These are phyloP conservation scores for Herpetospermum pedunculosum DNA, from an alignment of 306 rosid genomes.

Conservation along the genomic window DNA sequence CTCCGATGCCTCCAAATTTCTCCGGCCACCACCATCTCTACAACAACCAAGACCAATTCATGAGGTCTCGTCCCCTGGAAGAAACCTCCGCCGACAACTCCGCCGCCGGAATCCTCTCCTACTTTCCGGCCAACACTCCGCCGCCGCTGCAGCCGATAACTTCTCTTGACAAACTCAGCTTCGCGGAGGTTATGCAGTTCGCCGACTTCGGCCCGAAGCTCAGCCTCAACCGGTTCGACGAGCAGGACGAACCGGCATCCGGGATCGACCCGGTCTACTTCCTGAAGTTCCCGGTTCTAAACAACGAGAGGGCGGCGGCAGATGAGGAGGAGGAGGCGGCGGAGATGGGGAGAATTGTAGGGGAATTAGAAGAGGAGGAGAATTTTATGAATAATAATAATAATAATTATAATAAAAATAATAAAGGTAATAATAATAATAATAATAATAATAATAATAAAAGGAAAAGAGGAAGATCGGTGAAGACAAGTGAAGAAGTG, in stretches of 20 bases:
- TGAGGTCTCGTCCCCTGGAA: slow-evolving; percentile 35
- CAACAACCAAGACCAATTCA: slow-evolving; percentile 26
- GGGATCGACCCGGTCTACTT: slow-evolving; percentile 75
- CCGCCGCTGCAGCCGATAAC: slow-evolving; percentile 24
- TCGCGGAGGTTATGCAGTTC: slow-evolving; percentile 90
- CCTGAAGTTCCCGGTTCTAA: slow-evolving; percentile 75
- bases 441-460: slow-evolving; percentile 26
- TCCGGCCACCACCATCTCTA: slow-evolving; percentile 29
- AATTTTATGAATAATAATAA: slow-evolving; percentile 22
- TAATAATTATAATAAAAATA: neutral
- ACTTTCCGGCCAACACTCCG: slow-evolving; percentile 32
- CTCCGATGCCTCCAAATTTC: slow-evolving; percentile 40
- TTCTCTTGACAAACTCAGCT: slow-evolving; percentile 57
- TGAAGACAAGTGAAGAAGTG: slow-evolving; percentile 75
- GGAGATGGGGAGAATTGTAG: slow-evolving; percentile 14
- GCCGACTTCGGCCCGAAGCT: slow-evolving; percentile 87
- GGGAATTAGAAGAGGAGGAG: slow-evolving; percentile 18
- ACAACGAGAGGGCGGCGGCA: slow-evolving; percentile 29
- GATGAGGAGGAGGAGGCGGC: slow-evolving; percentile 13
- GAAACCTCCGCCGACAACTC: slow-evolving; percentile 26
- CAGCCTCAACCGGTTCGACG: slow-evolving; percentile 29
- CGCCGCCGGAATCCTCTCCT: slow-evolving; percentile 22
- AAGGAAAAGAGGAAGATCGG: slow-evolving; percentile 59
- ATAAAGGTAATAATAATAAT: slow-evolving; percentile 9
- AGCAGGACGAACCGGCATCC: slow-evolving; percentile 6